phyloP scores from a whole-genome alignment of 2,329 filamentous ascomycete genomes.

The Talaromyces sp. region DNA sequence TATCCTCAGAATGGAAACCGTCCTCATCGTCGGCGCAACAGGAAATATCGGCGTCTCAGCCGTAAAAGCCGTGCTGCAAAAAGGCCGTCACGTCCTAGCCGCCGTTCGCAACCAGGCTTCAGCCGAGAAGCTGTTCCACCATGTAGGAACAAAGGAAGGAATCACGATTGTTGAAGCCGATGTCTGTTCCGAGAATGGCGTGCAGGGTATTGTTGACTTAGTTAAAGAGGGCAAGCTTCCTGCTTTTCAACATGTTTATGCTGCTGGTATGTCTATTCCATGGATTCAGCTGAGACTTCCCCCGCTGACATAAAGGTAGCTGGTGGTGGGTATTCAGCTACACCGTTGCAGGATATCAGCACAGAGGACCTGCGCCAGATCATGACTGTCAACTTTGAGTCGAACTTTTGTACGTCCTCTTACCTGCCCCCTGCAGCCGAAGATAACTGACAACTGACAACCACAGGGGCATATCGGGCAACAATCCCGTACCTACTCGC shows the following conservation, averaged over 20 bases:
- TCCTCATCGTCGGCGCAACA: conserved; percentile 15
- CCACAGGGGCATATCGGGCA: conserved; percentile 14
- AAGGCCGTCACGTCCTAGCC: conserved; percentile 10
- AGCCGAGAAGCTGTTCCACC: conserved; percentile 13
- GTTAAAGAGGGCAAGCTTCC: conserved; percentile 14
- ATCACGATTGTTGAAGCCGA: conserved; percentile 13
- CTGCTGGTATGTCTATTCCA: conserved; percentile 3
- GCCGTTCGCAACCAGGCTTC: conserved; percentile 16
- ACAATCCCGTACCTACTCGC: conserved; percentile 11
- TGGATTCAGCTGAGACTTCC: neutral
- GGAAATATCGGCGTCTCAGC: conserved; percentile 16
- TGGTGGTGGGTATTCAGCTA: conserved; percentile 11
- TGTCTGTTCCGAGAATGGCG: conserved; percentile 7
- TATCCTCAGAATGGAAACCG: conserved; percentile 15
- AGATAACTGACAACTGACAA: neutral
- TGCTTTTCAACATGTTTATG: conserved; percentile 16
- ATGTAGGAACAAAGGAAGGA: conserved; percentile 9
- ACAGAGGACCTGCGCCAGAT: conserved; percentile 4
- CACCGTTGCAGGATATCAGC: conserved; percentile 4
- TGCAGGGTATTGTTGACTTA: conserved; percentile 3
- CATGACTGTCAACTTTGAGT: conserved; percentile 19
- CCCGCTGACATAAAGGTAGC: neutral
- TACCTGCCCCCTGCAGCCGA: neutral
- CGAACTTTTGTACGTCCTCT: conserved; percentile 15
- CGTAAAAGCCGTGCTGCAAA: neutral